These are phyloP conservation scores for Carpinus fangiana DNA, from an alignment of 306 rosid genomes.

Conservation along the genomic window DNA sequence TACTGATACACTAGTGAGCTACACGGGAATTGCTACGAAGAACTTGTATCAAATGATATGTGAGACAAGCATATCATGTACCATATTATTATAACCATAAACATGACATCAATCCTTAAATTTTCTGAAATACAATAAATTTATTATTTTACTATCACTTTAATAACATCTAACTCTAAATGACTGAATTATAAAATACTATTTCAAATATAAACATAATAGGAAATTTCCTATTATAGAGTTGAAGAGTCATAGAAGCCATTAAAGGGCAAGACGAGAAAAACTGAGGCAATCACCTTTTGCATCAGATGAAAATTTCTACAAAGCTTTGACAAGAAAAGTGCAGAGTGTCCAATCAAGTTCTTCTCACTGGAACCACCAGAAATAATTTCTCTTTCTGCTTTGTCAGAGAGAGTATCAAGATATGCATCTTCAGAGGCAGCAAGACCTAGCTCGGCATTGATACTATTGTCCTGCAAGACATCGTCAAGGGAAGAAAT, in stretches of 20 bases:
- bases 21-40: background rate
- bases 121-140: background rate
- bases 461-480: conserved; percentile 74
- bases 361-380: conserved; percentile 62
- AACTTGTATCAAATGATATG: background rate
- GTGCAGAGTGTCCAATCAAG: conserved; percentile 75
- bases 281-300: conserved; percentile 56
- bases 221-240: background rate
- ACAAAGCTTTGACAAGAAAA: conserved; percentile 83
- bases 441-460: conserved; percentile 86
- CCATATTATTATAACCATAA: background rate
- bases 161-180: background rate
- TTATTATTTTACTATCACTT: background rate
- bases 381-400: conserved; percentile 86
- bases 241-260: background rate
- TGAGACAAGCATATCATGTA: background rate
- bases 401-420: conserved; percentile 78
- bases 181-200: background rate
- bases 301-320: conserved; percentile 84
- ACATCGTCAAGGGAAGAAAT: conserved; percentile 12
- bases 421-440: conserved; percentile 92
- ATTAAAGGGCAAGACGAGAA: conserved; percentile 10
- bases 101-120: conserved; percentile 6
- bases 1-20: background rate
- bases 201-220: background rate